Evolutionary conservation across 148 eudicot species (phyloP).

Genomic region (Oxyria digyna): DNA sequence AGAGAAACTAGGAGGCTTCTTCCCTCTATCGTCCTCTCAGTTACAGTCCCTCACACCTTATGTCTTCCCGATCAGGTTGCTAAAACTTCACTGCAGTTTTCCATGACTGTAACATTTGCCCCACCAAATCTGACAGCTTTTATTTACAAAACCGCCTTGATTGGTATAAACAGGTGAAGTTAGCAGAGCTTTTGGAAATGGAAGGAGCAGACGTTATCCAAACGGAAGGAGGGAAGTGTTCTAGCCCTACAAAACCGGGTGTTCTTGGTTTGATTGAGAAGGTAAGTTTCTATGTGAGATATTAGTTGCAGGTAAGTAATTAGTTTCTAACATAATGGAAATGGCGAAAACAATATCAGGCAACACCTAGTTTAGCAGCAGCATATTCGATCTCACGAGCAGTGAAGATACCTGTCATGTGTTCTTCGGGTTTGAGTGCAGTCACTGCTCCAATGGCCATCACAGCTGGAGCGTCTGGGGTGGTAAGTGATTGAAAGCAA

Average conservation of each 20-base stretch:
- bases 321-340: background rate
- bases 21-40: slow-evolving; percentile 64
- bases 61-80: slow-evolving; percentile 84
- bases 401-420: slow-evolving; percentile 76
- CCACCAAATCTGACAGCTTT: background rate
- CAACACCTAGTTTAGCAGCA: slow-evolving; percentile 81
- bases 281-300: slow-evolving; percentile 25
- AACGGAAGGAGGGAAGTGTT: slow-evolving; percentile 90
- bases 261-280: slow-evolving; percentile 81
- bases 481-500: slow-evolving; percentile 28
- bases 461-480: slow-evolving; percentile 91
- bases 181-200: slow-evolving; percentile 67
- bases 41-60: slow-evolving; percentile 86
- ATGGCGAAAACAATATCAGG: slow-evolving; percentile 22
- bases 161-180: slow-evolving; percentile 31
- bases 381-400: slow-evolving; percentile 85
- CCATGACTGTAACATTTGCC: background rate
- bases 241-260: slow-evolving; percentile 66
- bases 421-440: slow-evolving; percentile 76
- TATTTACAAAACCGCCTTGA: background rate
- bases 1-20: slow-evolving; percentile 59
- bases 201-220: slow-evolving; percentile 86
- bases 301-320: background rate
- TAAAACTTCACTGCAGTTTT: background rate
- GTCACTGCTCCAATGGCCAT: slow-evolving; percentile 89